These are phyloP conservation scores for Erythrobasidium hasegawianum DNA, from an alignment of 1,284 basidiomycete genomes.

Conservation along the genomic window DNA sequence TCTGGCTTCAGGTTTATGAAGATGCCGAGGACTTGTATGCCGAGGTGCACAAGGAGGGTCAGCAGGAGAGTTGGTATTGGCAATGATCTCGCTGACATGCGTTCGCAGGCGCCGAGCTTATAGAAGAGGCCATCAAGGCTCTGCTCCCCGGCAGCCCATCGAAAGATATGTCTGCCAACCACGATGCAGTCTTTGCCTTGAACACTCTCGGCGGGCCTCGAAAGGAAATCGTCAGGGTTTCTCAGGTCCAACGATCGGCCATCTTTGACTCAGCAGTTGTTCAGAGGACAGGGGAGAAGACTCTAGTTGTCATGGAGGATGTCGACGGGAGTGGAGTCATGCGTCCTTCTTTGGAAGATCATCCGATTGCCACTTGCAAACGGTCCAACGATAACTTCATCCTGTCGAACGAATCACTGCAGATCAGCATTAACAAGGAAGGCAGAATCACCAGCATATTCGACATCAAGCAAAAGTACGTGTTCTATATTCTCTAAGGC, in stretches of 20 bases:
- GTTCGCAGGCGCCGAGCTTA: constrained; percentile 57
- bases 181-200: constrained; percentile 61
- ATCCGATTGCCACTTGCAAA: constrained; percentile 15
- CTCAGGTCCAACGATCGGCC: constrained; percentile 41
- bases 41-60: constrained; percentile 16
- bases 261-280: not conserved
- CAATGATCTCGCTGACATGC: not conserved
- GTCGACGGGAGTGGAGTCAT: constrained; percentile 16
- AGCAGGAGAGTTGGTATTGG: too few relatives aligned
- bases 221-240: constrained; percentile 68
- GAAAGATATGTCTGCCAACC: constrained; percentile 6
- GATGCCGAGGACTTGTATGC: constrained; percentile 68
- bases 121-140: constrained; percentile 71
- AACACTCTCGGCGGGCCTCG: constrained; percentile 76
- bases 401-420: constrained; percentile 65
- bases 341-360: constrained; percentile 12
- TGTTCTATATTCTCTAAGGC: too few relatives aligned
- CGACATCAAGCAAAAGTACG: constrained; percentile 67
- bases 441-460: constrained; percentile 78
- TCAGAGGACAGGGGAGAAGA: not conserved
- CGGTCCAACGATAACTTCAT: not conserved
- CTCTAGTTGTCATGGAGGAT: constrained; percentile 31
- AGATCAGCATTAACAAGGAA: constrained; percentile 64
- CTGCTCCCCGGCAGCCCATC: constrained; percentile 61
- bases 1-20: constrained; percentile 88